These are phyloP conservation scores for Sugiyamaella floridensis DNA, from an alignment of 805 yeast genomes.

Conservation along the genomic window DNA sequence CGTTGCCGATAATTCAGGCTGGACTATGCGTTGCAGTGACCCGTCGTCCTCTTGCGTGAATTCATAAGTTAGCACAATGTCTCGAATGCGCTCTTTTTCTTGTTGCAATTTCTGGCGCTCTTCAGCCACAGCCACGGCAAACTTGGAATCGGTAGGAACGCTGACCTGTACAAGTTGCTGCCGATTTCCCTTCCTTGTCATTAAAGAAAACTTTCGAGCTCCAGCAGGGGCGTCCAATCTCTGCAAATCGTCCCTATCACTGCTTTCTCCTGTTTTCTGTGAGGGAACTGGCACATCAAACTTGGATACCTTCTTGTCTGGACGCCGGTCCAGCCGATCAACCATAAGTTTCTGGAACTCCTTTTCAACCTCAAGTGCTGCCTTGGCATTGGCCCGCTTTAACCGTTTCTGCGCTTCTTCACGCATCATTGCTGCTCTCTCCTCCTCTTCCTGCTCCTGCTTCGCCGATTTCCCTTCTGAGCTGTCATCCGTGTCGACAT, in stretches of 20 bases:
- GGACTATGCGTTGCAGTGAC: slow-evolving; percentile 4
- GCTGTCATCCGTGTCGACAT: slow-evolving; percentile 27
- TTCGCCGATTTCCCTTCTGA: slow-evolving; percentile 26
- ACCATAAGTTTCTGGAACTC: slow-evolving; percentile 48
- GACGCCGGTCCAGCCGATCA: slow-evolving; percentile 43
- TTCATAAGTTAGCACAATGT: slow-evolving; percentile 16
- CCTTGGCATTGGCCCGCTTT: slow-evolving; percentile 36
- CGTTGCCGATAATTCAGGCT: slow-evolving; percentile 14
- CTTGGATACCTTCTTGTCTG: slow-evolving; percentile 25
- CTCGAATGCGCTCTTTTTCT: slow-evolving; percentile 46
- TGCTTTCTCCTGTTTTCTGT: neutral
- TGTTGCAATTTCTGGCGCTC: slow-evolving; percentile 45
- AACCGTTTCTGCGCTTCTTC: slow-evolving; percentile 1
- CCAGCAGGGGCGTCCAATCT: slow-evolving; percentile 4
- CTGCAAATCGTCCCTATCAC: no score
- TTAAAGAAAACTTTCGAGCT: slow-evolving; percentile 32
- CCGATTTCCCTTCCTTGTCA: slow-evolving; percentile 49
- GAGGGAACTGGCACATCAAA: slow-evolving; percentile 29
- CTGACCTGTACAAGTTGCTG: slow-evolving; percentile 38
- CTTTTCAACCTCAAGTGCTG: slow-evolving; percentile 47
- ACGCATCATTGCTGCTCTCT: slow-evolving; percentile 29
- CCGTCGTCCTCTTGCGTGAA: neutral
- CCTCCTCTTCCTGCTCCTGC: slow-evolving; percentile 34
- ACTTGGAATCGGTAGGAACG: slow-evolving; percentile 48
- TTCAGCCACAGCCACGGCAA: slow-evolving; percentile 46